phyloP scores from a whole-genome alignment of 2,329 filamentous ascomycete genomes.

The Pseudogymnoascus verrucosus region DNA sequence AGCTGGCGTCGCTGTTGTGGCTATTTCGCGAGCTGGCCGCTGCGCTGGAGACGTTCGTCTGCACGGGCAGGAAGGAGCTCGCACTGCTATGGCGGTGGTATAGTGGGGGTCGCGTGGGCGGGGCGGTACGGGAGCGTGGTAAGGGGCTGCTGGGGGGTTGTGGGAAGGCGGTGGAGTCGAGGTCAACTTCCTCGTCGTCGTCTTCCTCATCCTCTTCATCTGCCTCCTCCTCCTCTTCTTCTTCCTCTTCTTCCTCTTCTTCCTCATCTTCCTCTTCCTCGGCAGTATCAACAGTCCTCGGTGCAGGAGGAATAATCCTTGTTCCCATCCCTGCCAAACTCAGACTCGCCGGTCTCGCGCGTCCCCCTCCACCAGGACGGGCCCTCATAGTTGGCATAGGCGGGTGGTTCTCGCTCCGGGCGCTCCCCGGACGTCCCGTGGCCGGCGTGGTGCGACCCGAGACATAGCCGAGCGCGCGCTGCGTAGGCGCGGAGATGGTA shows the following conservation, averaged over 20 bases:
- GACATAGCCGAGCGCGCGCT: constrained; percentile 16
- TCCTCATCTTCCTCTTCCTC: constrained; percentile 20
- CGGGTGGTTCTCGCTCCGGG: neutral
- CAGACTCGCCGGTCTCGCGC: neutral
- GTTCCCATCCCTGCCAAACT: neutral
- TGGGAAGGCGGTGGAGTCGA: neutral
- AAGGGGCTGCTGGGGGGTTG: neutral
- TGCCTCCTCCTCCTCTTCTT: constrained; percentile 54
- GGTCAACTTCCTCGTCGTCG: constrained; percentile 33
- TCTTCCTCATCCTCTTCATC: constrained; percentile 41
- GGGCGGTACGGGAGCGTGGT: neutral
- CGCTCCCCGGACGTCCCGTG: neutral
- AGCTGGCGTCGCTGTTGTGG: neutral
- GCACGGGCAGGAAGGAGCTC: neutral
- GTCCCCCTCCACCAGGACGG: neutral
- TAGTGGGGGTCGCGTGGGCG: neutral
- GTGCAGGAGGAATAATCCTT: neutral
- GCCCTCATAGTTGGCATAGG: constrained; percentile 1
- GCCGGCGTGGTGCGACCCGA: constrained; percentile 12
- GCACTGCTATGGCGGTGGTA: constrained; percentile 1
- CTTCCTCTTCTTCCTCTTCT: constrained; percentile 46
- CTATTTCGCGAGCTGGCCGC: neutral
- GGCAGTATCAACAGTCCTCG: constrained; percentile 3
- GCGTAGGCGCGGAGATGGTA: constrained; percentile 13
- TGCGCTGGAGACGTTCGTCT: neutral